These are phyloP conservation scores for Neostapfia colusana DNA, from an alignment of 176 grass and related monocot genomes.

Conservation along the genomic window DNA sequence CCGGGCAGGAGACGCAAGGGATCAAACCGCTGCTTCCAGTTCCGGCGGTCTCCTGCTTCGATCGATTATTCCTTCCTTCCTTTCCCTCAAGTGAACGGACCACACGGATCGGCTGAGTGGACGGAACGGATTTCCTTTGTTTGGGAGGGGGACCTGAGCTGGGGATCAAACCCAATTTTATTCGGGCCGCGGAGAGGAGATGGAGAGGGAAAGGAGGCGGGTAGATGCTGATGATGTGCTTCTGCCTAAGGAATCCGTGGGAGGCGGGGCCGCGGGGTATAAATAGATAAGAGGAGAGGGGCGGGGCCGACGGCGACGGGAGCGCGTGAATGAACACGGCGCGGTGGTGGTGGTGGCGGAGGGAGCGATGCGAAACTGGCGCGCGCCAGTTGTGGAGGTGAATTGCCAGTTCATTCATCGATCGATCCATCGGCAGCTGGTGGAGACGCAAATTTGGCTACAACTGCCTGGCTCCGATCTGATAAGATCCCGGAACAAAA, in stretches of 20 bases:
- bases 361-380: too few species aligned
- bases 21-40: neutral
- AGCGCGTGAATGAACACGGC: neutral
- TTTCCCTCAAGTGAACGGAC: neutral
- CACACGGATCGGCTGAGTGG: neutral
- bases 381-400: too few species aligned
- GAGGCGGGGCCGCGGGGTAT: conserved; percentile 31
- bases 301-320: conserved; percentile 34
- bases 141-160: neutral
- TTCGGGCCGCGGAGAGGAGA: neutral
- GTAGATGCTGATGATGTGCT: conserved; percentile 53
- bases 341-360: conserved; percentile 33
- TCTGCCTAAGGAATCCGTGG: conserved; percentile 52
- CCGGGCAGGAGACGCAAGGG: neutral
- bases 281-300: too few species aligned
- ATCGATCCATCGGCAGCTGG: too few species aligned
- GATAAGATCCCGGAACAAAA: too few species aligned
- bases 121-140: neutral
- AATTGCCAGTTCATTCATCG: too few species aligned
- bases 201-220: conserved; percentile 6
- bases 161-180: neutral
- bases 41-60: neutral
- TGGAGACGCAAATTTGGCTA: too few species aligned
- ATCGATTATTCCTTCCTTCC: conserved; percentile 3
- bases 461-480: too few species aligned